Conservation (phyloP, 2,329 filamentous ascomycete species). For the Xylariaceae sp. region DNA sequence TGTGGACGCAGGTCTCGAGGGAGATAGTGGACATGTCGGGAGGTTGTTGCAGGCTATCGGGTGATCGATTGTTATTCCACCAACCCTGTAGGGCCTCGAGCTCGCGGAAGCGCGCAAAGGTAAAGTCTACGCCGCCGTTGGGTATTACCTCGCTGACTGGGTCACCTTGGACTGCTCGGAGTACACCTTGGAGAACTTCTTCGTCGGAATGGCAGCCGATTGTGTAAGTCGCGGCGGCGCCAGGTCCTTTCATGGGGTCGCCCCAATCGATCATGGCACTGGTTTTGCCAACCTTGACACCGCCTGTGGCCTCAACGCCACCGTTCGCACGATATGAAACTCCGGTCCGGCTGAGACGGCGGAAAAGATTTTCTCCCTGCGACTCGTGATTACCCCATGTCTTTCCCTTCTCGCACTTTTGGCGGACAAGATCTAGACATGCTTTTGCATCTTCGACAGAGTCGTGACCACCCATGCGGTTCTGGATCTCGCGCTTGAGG, state of each 20-base stretch:
- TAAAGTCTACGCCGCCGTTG: conserved; percentile 61
- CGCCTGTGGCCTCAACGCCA: conserved; percentile 53
- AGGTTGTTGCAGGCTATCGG: conserved; percentile 30
- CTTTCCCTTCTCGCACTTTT: conserved; percentile 92
- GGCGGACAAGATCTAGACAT: conserved; percentile 87
- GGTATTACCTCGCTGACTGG: conserved; percentile 53
- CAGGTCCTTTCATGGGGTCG: conserved; percentile 60
- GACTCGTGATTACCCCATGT: conserved; percentile 77
- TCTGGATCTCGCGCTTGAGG: conserved; percentile 82
- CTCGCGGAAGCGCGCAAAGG: conserved; percentile 63
- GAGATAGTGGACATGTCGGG: conserved; percentile 26
- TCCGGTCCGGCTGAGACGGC: conserved; percentile 65
- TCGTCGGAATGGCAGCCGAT: conserved; percentile 58
- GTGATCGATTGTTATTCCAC: conserved; percentile 62
- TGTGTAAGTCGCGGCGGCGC: conserved; percentile 51
- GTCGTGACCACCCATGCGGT: conserved; percentile 73
- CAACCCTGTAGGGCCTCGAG: conserved; percentile 63
- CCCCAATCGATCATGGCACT: conserved; percentile 88
- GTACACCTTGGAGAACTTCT: conserved; percentile 50
- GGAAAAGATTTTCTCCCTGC: conserved; percentile 84
- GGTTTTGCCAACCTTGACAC: conserved; percentile 53
- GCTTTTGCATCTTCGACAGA: conserved; percentile 89
- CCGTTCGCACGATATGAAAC: conserved; percentile 60
- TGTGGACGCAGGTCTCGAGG: conserved; percentile 45
- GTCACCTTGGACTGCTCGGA: conserved; percentile 59